Evolutionary conservation across 75 land plant genomes (phyloP), one percentile per base, ranked within the genome.

Genomic region (Cryptomeria japonica): DNA sequence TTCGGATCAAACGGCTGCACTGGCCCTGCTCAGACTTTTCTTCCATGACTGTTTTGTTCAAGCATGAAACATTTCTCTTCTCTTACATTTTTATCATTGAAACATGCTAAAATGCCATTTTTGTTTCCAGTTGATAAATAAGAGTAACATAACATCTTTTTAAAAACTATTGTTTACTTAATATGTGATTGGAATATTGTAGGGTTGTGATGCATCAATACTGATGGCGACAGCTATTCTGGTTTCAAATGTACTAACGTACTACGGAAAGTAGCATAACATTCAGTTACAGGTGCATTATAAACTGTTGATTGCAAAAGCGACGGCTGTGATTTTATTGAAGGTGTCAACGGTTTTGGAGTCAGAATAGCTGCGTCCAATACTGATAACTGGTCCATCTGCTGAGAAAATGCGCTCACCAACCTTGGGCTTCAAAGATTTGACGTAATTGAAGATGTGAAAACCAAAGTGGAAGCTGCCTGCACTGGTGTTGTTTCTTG

Each of bases 151-250:
- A n/a, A n/a, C n/a, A n/a, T n/a, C n/a, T 6, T 44, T 44, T 44
- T 6, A 1, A 44, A 44, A 44, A 3, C 5, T 44, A 4, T 75
- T 75, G 2, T 34, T 31, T 13, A 44, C 3, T 4, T 44, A 44
- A 44, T 2, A 4, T 44, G 1, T 0, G 9, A 32, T 73, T 51
- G 15, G 32, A 39, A 44, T 34, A n/a, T 53, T 68, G 77, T 92
- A 96, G 97, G 97, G 97, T 1, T 96, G 97, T 49, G 97, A 96
- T 90, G 97, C 88, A 2, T 95, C 97, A 0, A 87, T 96, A 6
- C n/a, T n/a, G n/a, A n/a, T n/a, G n/a, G n/a, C n/a, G n/a, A n/a
- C n/a, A n/a, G n/a, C n/a, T n/a, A n/a, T n/a, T n/a, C n/a, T n/a
- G n/a, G n/a, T n/a, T n/a, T n/a, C n/a, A n/a, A n/a, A n/a, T n/a